Evolutionary conservation across 2,329 filamentous ascomycete species (phyloP).

Genomic region (Seiridium cupressi): DNA sequence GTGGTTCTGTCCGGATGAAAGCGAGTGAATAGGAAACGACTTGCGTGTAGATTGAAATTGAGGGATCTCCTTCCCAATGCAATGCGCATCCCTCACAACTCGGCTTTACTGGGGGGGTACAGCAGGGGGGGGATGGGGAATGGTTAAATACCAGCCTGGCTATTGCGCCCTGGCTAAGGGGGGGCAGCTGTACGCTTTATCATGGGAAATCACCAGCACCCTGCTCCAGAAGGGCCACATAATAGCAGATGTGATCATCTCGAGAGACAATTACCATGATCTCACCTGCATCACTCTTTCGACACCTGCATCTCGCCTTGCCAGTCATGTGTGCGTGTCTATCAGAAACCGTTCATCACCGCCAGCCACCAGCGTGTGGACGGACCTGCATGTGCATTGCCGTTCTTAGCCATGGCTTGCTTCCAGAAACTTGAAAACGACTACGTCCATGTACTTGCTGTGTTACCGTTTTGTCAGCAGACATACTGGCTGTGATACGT

Average conservation of each 20-base stretch:
- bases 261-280: not conserved
- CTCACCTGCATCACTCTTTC: not conserved
- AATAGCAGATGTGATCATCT: not conserved
- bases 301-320: not conserved
- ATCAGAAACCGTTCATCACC: not conserved
- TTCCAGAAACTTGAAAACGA: not conserved
- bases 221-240: not conserved
- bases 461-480: too few relatives aligned
- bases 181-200: not conserved
- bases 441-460: too few relatives aligned
- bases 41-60: too few relatives aligned
- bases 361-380: not conserved
- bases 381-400: not conserved
- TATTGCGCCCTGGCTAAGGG: constrained; percentile 2
- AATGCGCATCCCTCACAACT: not conserved
- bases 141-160: not conserved
- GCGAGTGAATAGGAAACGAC: too few relatives aligned
- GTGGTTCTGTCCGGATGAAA: too few relatives aligned
- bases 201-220: not conserved
- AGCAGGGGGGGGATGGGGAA: not conserved
- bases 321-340: not conserved
- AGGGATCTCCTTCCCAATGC: not conserved
- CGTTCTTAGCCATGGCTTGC: not conserved
- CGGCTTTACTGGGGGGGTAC: not conserved
- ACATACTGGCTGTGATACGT: too few relatives aligned